Conservation (phyloP, 1,139 yeast genomes). For the Candida tunisiensis region DNA sequence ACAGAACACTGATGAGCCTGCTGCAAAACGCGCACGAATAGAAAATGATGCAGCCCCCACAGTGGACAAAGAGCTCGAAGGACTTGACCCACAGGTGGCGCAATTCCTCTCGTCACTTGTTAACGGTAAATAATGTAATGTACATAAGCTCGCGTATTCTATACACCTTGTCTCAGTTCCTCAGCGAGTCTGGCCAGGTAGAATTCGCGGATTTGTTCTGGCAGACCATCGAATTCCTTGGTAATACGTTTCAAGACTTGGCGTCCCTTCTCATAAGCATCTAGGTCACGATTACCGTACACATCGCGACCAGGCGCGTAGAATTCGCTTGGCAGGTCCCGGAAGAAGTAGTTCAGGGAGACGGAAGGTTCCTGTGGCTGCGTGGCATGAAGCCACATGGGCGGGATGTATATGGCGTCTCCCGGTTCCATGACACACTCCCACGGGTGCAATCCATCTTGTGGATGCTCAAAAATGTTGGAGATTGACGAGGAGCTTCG, state of each 20-base stretch:
- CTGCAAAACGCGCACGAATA: too few relatives aligned
- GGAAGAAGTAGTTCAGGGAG: conserved; percentile 21
- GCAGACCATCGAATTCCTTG: conserved; percentile 11
- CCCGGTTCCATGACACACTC: conserved; percentile 21
- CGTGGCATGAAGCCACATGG: conserved; percentile 24
- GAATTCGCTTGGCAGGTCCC: conserved; percentile 11
- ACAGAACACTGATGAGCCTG: too few relatives aligned
- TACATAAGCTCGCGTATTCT: conserved; percentile 1
- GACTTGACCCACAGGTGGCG: conserved; percentile 17
- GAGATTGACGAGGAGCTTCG: conserved; percentile 18
- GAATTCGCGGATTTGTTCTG: conserved; percentile 11
- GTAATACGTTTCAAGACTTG: conserved; percentile 9
- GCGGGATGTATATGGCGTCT: conserved; percentile 20
- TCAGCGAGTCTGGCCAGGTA: conserved; percentile 14
- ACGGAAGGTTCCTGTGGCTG: conserved; percentile 16
- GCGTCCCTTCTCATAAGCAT: conserved; percentile 18
- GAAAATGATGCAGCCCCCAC: neutral
- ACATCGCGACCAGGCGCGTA: conserved; percentile 20
- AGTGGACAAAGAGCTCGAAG: conserved; percentile 7
- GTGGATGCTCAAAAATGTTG: conserved; percentile 13
- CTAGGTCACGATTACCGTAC: conserved; percentile 21
- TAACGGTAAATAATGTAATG: conserved; percentile 3
- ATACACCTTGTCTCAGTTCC: conserved; percentile 6
- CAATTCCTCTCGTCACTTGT: conserved; percentile 13
- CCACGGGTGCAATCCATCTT: conserved; percentile 11